Conservation (phyloP, 192 early-diverging fungal species). For the Coemansia sp. region DNA sequence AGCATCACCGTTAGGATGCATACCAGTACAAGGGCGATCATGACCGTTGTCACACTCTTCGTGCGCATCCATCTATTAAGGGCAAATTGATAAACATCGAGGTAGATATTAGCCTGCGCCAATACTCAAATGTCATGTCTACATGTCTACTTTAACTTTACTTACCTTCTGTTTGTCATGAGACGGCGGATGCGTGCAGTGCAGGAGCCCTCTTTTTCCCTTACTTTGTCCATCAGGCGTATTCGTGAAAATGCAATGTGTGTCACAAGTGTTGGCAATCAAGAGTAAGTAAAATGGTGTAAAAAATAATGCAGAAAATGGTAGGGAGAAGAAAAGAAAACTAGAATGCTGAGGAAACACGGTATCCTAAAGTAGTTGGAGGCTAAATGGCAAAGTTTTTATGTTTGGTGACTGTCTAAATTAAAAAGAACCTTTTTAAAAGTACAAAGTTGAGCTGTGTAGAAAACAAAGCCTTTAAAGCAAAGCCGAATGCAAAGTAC, state of each 20-base stretch:
- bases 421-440: too few species aligned
- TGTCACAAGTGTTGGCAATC: neutral
- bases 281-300: neutral
- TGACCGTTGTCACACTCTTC: conserved; percentile 2
- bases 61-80: conserved; percentile 15
- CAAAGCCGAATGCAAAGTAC: too few species aligned
- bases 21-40: conserved; percentile 5
- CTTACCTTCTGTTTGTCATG: conserved; percentile 21
- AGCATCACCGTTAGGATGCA: conserved; percentile 8
- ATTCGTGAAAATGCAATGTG: neutral
- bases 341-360: too few species aligned
- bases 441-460: too few species aligned
- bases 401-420: too few species aligned
- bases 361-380: too few species aligned
- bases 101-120: too few species aligned
- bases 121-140: neutral
- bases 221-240: conserved; percentile 15
- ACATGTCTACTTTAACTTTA: neutral
- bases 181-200: conserved; percentile 6
- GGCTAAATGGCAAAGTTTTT: too few species aligned
- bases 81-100: neutral
- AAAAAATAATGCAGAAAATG: too few species aligned
- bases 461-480: too few species aligned
- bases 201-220: conserved; percentile 11
- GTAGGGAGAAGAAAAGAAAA: too few species aligned